Evolutionary conservation across 2,329 filamentous ascomycete genomes (phyloP).

Genomic region (Eutypella sp.): DNA sequence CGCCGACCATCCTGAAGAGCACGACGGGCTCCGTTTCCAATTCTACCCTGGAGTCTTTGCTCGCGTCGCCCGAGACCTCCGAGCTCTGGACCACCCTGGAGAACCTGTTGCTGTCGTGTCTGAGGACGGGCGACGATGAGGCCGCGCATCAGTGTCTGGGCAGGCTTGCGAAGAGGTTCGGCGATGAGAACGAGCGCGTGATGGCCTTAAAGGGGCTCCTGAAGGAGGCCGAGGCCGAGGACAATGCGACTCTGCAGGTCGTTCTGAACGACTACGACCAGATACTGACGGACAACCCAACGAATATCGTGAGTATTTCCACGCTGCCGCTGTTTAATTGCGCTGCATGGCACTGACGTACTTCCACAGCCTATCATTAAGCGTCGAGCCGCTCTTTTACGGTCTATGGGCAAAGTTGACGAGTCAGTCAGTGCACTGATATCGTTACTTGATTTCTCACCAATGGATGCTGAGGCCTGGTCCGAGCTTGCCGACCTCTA

Average conservation of each 20-base stretch:
- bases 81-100: slow-evolving; percentile 85
- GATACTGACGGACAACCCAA: slow-evolving; percentile 66
- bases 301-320: slow-evolving; percentile 75
- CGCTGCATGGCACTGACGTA: slow-evolving; percentile 2
- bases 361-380: slow-evolving; percentile 71
- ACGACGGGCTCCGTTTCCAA: slow-evolving; percentile 50
- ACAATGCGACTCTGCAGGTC: slow-evolving; percentile 58
- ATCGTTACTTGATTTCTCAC: slow-evolving; percentile 72
- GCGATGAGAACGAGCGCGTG: slow-evolving; percentile 76
- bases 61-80: slow-evolving; percentile 60
- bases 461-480: slow-evolving; percentile 92
- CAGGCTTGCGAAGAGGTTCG: slow-evolving; percentile 74
- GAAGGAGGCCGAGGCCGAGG: slow-evolving; percentile 73
- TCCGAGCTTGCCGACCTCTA: slow-evolving; percentile 87
- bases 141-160: slow-evolving; percentile 72
- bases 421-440: slow-evolving; percentile 74
- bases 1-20: slow-evolving; percentile 50
- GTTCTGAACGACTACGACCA: slow-evolving; percentile 75
- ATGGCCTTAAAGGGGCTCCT: slow-evolving; percentile 79
- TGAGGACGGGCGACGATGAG: slow-evolving; percentile 77
- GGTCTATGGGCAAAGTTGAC: slow-evolving; percentile 61
- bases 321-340: slow-evolving; percentile 1
- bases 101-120: slow-evolving; percentile 77
- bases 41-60: slow-evolving; percentile 49
- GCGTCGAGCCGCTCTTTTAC: slow-evolving; percentile 73